Percentiles rank a stretch among this genome's conserved stretches.
phyloP scores from a whole-genome alignment of 2,329 filamentous ascomycete species.

The Sporothrix brunneoviolacea region DNA sequence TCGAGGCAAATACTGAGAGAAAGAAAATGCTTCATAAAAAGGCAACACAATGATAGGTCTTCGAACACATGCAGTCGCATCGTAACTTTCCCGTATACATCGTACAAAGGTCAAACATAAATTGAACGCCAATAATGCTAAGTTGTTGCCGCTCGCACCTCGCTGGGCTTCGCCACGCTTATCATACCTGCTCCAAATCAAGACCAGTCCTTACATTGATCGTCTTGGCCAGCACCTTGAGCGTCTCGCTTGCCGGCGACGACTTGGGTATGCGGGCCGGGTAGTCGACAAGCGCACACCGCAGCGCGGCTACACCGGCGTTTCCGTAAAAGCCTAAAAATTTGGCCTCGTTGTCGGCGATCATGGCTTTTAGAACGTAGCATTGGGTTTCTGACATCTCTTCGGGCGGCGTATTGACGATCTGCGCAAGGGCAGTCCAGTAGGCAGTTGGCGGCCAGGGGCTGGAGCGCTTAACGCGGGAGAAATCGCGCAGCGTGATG shows the following conservation, averaged over 20 bases:
- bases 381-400: slow-evolving; percentile 69
- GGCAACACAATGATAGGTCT: no score
- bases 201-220: slow-evolving; percentile 46
- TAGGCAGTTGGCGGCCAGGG: slow-evolving; percentile 74
- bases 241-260: slow-evolving; percentile 42
- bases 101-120: neutral
- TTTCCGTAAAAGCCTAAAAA: slow-evolving; percentile 79
- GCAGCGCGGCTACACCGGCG: slow-evolving; percentile 63
- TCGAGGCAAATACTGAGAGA: no score
- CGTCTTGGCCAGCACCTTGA: slow-evolving; percentile 47
- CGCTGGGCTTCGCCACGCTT: neutral
- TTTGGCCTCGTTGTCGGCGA: slow-evolving; percentile 64
- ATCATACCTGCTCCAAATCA: slow-evolving; percentile 26
- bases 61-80: no score
- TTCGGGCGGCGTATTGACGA: slow-evolving; percentile 65
- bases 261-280: slow-evolving; percentile 48
- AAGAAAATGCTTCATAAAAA: no score
- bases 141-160: neutral
- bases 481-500: slow-evolving; percentile 76
- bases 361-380: slow-evolving; percentile 63
- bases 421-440: slow-evolving; percentile 70
- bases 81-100: no score
- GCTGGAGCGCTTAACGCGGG: slow-evolving; percentile 59
- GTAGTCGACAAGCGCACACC: slow-evolving; percentile 66
- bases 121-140: neutral